These are phyloP conservation scores for Wickerhamiella infanticola DNA, from an alignment of 1,139 yeast species.

Conservation along the genomic window DNA sequence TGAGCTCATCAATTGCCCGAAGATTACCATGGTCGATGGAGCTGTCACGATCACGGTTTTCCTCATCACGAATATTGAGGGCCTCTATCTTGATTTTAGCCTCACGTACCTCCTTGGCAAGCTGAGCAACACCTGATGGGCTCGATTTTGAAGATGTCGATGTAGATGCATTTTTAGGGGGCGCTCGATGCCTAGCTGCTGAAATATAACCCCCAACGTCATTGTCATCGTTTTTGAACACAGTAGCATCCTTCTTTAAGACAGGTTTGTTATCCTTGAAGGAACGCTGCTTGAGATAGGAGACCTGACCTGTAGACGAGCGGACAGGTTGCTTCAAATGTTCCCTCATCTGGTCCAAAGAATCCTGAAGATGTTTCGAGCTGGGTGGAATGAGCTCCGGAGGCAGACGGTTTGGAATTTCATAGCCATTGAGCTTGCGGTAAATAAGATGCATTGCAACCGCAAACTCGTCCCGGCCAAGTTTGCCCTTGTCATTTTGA, in stretches of 20 bases:
- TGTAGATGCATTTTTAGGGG: constrained; percentile 4
- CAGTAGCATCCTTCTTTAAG: constrained; percentile 34
- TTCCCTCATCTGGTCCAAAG: constrained; percentile 37
- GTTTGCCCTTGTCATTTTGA: constrained; percentile 71
- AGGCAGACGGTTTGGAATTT: constrained; percentile 48
- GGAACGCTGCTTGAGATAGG: constrained; percentile 18
- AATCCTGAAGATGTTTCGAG: constrained; percentile 37
- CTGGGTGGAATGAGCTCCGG: constrained; percentile 67
- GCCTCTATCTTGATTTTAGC: constrained; percentile 58
- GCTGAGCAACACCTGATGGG: constrained; percentile 26
- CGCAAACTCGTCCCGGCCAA: constrained; percentile 71
- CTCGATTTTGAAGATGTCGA: neutral
- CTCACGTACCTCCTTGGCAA: constrained; percentile 50
- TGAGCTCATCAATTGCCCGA: constrained; percentile 46
- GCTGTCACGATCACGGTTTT: constrained; percentile 32
- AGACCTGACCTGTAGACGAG: constrained; percentile 9
- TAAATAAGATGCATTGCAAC: constrained; percentile 92
- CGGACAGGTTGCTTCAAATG: constrained; percentile 17
- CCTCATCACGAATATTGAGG: constrained; percentile 46
- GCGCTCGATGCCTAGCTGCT: constrained; percentile 42
- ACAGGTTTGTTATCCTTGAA: constrained; percentile 24
- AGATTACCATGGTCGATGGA: constrained; percentile 30
- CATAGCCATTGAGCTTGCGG: constrained; percentile 61
- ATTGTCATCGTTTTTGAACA: constrained; percentile 47
- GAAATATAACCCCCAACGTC: constrained; percentile 48